Evolutionary conservation across 2,329 filamentous ascomycete genomes (phyloP).

Genomic region (Trichoderma koningiopsis): DNA sequence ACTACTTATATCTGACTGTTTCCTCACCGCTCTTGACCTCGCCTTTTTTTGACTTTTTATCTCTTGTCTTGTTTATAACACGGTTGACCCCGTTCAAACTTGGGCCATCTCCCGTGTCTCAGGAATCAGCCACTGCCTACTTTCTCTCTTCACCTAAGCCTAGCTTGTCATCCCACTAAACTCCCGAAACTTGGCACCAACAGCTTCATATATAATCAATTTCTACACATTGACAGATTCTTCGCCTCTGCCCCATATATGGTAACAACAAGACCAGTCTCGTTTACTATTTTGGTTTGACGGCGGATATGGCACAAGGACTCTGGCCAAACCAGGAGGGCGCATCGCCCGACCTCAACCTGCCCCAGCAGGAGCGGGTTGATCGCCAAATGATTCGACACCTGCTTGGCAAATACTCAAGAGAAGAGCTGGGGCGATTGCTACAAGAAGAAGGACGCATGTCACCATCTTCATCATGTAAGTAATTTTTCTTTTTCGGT

Average conservation of each 20-base stretch:
- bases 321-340: slow-evolving; percentile 39
- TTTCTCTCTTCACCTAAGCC: neutral
- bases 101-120: neutral
- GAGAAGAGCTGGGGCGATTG: slow-evolving; percentile 38
- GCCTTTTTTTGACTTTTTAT: slow-evolving; percentile 1
- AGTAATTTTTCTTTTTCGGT: slow-evolving; percentile 29
- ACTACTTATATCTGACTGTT: slow-evolving; percentile 18
- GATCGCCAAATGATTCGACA: slow-evolving; percentile 42
- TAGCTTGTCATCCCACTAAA: neutral
- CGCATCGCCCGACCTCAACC: slow-evolving; percentile 33
- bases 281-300: slow-evolving; percentile 1
- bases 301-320: slow-evolving; percentile 36
- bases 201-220: neutral
- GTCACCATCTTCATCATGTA: slow-evolving; percentile 34
- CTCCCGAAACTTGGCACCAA: neutral
- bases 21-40: slow-evolving; percentile 15
- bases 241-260: neutral
- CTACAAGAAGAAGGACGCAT: slow-evolving; percentile 38
- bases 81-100: neutral
- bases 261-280: neutral
- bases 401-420: slow-evolving; percentile 39
- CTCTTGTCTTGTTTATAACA: neutral
- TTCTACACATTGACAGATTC: neutral
- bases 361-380: slow-evolving; percentile 35
- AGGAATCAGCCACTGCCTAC: neutral